Percentiles rank a stretch among this genome's conserved stretches.
Evolutionary conservation across 228 moss, liverwort and hornwort species (phyloP).

Genomic region (Sphagnum magellanicum): DNA sequence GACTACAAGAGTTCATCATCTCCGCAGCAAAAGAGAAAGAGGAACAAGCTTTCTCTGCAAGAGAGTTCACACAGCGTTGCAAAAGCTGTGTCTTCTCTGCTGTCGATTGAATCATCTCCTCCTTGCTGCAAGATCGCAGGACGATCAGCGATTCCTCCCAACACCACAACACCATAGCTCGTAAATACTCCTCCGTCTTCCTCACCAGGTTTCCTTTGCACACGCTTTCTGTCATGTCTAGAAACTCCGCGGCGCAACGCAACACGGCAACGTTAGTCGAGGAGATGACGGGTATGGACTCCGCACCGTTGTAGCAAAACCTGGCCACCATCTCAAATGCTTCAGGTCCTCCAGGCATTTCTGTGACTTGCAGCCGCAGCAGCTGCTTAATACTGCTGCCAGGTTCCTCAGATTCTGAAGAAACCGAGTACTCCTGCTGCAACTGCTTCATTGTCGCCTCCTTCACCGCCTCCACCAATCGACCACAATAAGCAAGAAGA

Average conservation of each 20-base stretch:
- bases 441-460: slow-evolving; percentile 34
- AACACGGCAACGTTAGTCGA: slow-evolving; percentile 72
- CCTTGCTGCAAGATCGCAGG: slow-evolving; percentile 37
- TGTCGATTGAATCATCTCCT: slow-evolving; percentile 43
- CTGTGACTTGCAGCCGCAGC: slow-evolving; percentile 58
- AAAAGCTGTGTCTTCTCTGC: slow-evolving; percentile 70
- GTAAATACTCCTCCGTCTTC: slow-evolving; percentile 65
- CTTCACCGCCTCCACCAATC: slow-evolving; percentile 54
- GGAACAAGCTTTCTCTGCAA: slow-evolving; percentile 58
- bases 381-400: slow-evolving; percentile 22
- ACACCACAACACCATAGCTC: slow-evolving; percentile 74
- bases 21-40: slow-evolving; percentile 26
- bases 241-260: slow-evolving; percentile 76
- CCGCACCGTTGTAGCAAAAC: slow-evolving; percentile 46
- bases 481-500: slow-evolving; percentile 54
- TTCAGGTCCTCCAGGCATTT: slow-evolving; percentile 73
- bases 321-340: slow-evolving; percentile 74
- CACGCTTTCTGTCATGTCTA: slow-evolving; percentile 75
- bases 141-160: slow-evolving; percentile 80
- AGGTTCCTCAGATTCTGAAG: too few species aligned
- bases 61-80: slow-evolving; percentile 66
- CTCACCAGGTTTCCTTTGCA: slow-evolving; percentile 48
- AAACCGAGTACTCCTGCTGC: slow-evolving; percentile 11
- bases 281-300: slow-evolving; percentile 38
- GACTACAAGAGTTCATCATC: slow-evolving; percentile 13